Evolutionary conservation across 164 flowering plant genomes (phyloP).

Genomic region (Nelumbo lutea): DNA sequence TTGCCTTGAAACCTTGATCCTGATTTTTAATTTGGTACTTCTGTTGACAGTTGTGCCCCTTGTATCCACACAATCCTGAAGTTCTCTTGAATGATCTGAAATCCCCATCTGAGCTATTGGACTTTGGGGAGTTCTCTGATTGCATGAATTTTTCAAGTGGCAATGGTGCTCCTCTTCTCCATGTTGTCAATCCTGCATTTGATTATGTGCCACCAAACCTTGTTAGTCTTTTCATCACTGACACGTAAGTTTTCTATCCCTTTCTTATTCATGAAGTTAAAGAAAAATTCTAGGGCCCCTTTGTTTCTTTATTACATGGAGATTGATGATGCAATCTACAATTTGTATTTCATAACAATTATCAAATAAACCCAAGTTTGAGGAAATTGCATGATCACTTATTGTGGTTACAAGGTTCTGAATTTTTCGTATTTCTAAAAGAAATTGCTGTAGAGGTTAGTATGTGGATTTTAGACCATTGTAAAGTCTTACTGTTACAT

Average conservation of each 20-base stretch:
- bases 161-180: slow-evolving; percentile 75
- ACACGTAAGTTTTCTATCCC: slow-evolving; percentile 66
- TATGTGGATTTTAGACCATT: neutral
- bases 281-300: neutral
- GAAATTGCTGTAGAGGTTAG: neutral
- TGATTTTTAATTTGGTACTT: neutral
- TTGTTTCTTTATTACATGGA: neutral
- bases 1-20: neutral
- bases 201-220: slow-evolving; percentile 98
- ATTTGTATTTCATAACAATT: neutral
- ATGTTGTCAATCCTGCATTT: slow-evolving; percentile 94
- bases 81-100: slow-evolving; percentile 88
- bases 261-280: neutral
- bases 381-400: neutral
- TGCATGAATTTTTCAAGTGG: slow-evolving; percentile 86
- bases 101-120: slow-evolving; percentile 93
- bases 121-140: slow-evolving; percentile 97
- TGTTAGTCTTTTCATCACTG: slow-evolving; percentile 93
- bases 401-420: no score
- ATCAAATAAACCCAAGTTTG: neutral
- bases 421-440: no score
- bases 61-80: slow-evolving; percentile 98
- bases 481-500: neutral
- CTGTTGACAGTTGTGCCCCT: slow-evolving; percentile 76
- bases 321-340: no score